A percentile compares a stretch with the other conserved stretches of the same genome.
These are phyloP conservation scores for Sporisorium iseilematis-ciliati DNA, from an alignment of 1,284 basidiomycete species.

Conservation along the genomic window DNA sequence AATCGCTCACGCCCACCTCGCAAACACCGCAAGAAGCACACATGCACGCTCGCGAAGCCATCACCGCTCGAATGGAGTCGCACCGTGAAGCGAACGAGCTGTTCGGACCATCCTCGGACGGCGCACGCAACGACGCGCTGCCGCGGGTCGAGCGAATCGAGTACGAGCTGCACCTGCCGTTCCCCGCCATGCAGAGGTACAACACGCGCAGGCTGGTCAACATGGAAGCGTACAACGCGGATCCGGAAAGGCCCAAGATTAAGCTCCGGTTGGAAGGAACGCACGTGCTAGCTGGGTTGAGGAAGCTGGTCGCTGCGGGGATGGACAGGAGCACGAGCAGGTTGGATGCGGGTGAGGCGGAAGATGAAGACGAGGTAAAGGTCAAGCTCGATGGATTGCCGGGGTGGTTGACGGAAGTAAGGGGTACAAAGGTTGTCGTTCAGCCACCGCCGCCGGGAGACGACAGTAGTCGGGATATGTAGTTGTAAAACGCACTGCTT, in stretches of 20 bases:
- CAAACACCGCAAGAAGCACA: conserved; percentile 29
- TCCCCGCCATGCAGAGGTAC: conserved; percentile 48
- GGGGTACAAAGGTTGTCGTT: conserved; percentile 53
- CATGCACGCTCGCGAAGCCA: conserved; percentile 5
- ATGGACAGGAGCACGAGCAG: conserved; percentile 43
- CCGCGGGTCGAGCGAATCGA: conserved; percentile 51
- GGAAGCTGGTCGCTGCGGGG: conserved; percentile 50
- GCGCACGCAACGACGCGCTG: conserved; percentile 13
- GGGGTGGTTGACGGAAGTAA: conserved; percentile 54
- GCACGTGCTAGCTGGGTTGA: conserved; percentile 53
- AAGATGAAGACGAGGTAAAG: conserved; percentile 15
- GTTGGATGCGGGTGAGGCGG: conserved; percentile 30
- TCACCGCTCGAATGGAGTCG: conserved; percentile 18
- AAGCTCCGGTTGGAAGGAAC: conserved; percentile 52
- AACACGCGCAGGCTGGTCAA: conserved; percentile 33
- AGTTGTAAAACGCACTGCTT: conserved; percentile 1
- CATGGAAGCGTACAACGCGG: conserved; percentile 45
- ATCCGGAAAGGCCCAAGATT: conserved; percentile 45
- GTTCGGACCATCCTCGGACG: conserved; percentile 27
- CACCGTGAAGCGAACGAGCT: conserved; percentile 47
- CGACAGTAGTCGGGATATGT: conserved; percentile 50
- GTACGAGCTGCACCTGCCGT: conserved; percentile 52
- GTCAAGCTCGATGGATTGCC: conserved; percentile 47
- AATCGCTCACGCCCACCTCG: conserved; percentile 22
- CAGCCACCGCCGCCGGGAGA: conserved; percentile 24